phyloP scores from a whole-genome alignment of 148 eudicot genomes.

The Vaccinium darrowii region DNA sequence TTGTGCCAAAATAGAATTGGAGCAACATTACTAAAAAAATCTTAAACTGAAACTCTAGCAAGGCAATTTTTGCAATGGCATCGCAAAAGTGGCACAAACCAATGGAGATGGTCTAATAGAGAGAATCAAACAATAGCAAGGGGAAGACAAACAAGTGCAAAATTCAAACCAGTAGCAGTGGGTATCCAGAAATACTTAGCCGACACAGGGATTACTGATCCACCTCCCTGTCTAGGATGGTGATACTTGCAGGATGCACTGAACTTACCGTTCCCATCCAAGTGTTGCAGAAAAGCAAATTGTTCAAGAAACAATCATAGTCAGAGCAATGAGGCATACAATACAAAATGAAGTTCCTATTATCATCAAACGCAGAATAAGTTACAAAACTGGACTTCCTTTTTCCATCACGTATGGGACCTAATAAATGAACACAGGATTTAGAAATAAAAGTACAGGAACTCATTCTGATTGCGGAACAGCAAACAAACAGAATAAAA shows the following conservation, averaged over 20 bases:
- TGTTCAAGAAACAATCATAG: neutral
- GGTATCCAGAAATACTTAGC: constrained; percentile 68
- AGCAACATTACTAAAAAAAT: neutral
- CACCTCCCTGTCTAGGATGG: constrained; percentile 36
- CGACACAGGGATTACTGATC: constrained; percentile 45
- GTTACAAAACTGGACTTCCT: too few relatives aligned
- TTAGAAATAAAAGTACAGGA: constrained; percentile 5
- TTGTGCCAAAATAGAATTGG: neutral
- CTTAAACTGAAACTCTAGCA: neutral
- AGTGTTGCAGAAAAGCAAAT: constrained; percentile 9
- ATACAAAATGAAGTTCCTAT: neutral
- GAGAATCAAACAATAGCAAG: constrained; percentile 1
- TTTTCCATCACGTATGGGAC: neutral
- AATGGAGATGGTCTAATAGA: neutral
- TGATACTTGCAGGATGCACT: constrained; percentile 74
- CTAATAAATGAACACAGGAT: constrained; percentile 2
- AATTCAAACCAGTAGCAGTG: constrained; percentile 69
- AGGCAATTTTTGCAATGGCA: neutral
- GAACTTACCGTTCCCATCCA: constrained; percentile 76
- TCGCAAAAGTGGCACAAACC: neutral
- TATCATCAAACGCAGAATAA: neutral
- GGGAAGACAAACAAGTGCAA: neutral
- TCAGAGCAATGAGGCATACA: neutral
- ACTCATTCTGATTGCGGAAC: neutral
- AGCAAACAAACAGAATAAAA: neutral